A percentile compares a stretch with the other conserved stretches of the same genome.
Evolutionary conservation across 306 rosid species (phyloP).

Genomic region (Citrullus amarus): DNA sequence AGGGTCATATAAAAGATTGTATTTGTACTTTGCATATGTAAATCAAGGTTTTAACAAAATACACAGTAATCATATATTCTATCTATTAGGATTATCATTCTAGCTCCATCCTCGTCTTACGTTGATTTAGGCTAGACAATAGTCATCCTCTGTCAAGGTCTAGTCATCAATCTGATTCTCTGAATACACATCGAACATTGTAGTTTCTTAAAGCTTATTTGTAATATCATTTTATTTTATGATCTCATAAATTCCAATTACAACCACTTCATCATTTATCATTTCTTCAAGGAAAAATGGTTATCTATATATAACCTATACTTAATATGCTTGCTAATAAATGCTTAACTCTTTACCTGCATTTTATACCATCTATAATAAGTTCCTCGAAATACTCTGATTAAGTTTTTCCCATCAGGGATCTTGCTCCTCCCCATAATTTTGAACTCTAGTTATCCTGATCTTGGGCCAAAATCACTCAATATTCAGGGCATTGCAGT

Average conservation of each 20-base stretch:
- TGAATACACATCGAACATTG: background rate
- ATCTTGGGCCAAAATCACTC: constrained; percentile 4
- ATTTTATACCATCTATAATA: background rate
- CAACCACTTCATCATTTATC: background rate
- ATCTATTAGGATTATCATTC: background rate
- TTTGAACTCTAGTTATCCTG: background rate
- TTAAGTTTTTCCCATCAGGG: background rate
- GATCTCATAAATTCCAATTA: background rate
- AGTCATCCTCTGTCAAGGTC: background rate
- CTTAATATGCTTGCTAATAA: background rate
- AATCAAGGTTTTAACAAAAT: background rate
- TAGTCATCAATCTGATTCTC: background rate
- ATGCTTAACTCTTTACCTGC: background rate
- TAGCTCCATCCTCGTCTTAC: background rate
- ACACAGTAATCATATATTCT: background rate
- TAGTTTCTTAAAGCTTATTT: background rate
- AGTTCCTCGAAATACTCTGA: background rate
- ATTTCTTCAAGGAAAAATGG: background rate
- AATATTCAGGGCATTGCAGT: constrained; percentile 55
- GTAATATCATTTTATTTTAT: background rate
- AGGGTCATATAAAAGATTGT: background rate
- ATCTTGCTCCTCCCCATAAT: background rate
- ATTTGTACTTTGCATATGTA: background rate
- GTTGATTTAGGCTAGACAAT: background rate
- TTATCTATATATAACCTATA: too few species aligned